These are phyloP conservation scores for Pichia sp. DNA, from an alignment of 1,139 yeast genomes.

Conservation along the genomic window DNA sequence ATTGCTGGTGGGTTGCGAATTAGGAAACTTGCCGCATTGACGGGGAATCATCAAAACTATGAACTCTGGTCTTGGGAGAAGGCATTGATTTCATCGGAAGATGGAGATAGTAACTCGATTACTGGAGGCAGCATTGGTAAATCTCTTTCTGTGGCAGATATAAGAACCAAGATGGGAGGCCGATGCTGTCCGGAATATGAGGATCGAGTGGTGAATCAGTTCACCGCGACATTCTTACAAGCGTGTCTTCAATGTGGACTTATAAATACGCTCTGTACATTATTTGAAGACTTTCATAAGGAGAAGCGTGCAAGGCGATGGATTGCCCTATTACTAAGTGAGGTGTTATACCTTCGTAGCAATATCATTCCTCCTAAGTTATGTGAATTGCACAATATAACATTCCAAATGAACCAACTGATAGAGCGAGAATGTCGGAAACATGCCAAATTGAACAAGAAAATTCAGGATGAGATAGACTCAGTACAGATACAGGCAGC, in stretches of 20 bases:
- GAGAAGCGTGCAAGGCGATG: slow-evolving; percentile 42
- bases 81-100: background rate
- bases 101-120: background rate
- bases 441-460: slow-evolving; percentile 14
- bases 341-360: slow-evolving; percentile 50
- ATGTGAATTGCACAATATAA: too few relatives aligned
- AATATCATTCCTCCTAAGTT: background rate
- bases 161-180: slow-evolving; percentile 6
- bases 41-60: slow-evolving; percentile 7
- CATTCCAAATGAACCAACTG: slow-evolving; percentile 20
- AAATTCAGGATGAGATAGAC: background rate
- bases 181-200: slow-evolving; percentile 23
- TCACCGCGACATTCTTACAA: slow-evolving; percentile 50
- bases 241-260: slow-evolving; percentile 53
- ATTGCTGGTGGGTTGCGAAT: slow-evolving; percentile 63
- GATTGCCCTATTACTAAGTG: slow-evolving; percentile 57
- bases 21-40: slow-evolving; percentile 38
- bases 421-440: slow-evolving; percentile 23
- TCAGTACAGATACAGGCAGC: background rate
- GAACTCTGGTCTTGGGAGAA: slow-evolving; percentile 11
- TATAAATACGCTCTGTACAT: slow-evolving; percentile 38
- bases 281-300: slow-evolving; percentile 34
- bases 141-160: background rate
- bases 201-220: slow-evolving; percentile 42
- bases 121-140: slow-evolving; percentile 4